Evolutionary conservation across 495 filamentous ascomycete genomes (phyloP).

Genomic region (Tuber umbilicatum): DNA sequence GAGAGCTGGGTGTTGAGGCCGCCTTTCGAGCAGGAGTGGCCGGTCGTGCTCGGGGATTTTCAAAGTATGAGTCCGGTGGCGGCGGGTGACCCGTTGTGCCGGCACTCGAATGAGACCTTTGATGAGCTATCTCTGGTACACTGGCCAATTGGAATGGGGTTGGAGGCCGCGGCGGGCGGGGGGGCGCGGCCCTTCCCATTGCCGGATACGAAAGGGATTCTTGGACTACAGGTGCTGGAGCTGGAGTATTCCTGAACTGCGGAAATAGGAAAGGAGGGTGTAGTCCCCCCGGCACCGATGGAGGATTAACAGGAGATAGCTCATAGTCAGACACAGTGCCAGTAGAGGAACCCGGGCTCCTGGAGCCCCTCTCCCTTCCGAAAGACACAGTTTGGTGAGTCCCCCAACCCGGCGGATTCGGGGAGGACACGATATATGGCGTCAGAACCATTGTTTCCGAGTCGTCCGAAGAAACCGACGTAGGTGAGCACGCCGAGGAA

Average conservation of each 20-base stretch:
- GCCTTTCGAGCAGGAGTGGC: slow-evolving; percentile 15
- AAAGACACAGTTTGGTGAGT: not conserved
- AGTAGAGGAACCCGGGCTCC: not conserved
- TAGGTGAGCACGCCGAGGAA: not conserved
- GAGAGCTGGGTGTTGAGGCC: not conserved
- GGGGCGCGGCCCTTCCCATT: not conserved
- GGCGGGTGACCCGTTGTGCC: not conserved
- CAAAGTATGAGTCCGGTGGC: slow-evolving; percentile 13
- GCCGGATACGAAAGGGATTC: not conserved
- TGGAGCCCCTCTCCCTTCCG: not conserved
- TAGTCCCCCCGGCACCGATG: not conserved
- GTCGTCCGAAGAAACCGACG: not conserved
- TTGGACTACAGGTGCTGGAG: not conserved
- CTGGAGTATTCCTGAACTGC: not conserved
- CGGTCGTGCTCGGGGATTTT: slow-evolving; percentile 20
- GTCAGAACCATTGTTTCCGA: not conserved
- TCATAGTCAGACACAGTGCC: not conserved
- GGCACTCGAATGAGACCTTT: not conserved
- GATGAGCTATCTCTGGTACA: not conserved
- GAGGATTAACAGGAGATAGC: not conserved
- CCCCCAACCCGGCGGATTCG: not conserved
- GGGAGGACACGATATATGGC: not conserved
- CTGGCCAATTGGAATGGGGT: not conserved
- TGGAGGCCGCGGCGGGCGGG: not conserved
- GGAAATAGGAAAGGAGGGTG: not conserved